Base-by-base conservation (phyloP, 106 monocot species). In the Triglochin maritima region DNA sequence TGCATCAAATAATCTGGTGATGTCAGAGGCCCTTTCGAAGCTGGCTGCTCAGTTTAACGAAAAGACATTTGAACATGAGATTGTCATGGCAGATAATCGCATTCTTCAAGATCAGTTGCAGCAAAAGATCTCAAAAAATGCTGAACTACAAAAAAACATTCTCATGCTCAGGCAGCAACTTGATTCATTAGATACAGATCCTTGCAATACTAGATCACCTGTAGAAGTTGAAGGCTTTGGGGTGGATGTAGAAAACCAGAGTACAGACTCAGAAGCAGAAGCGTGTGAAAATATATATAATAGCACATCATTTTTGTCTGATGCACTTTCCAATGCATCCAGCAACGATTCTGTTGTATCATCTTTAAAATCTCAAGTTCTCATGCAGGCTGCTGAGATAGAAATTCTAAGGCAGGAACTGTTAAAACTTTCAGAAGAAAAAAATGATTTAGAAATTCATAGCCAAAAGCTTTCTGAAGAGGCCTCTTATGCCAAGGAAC, bases 41-140 rank as follows among this genome's bases (percentile, higher is more conserved):
- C 50, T 98, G 66, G 76, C 86, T 2, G 56, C 59, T 59, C 84
- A 98, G 58, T 77, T 92, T 64, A 92, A 82, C 69, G 98, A 98
- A 74, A 98, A 83, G 72, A 84, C 88, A 57, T 98, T 98, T 76
- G 98, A 92, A 73, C 88, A 79, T 65, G 92, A 98, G 92, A 89
- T 92, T 56, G 92, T 83, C 82, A 86, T 86, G 59, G 92, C 98
- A n/a, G 98, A 98, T 73, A 98, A 98, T 73, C 80, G 98, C 64
- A 79, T 92, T 80, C 88, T 98, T 65, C 88, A 79, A 80, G 92
- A 92, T 60, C 92, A 92, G 69, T 85, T 92, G 5, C 96, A 96
- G 75, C 69, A 76, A 65, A 96, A 96, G 96, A 76, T 80, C 17
- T 57, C 84, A 67, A 88, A 91, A 78, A 91, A 82, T 75, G 48